Evolutionary conservation across 257 asterid genomes (phyloP).

Genomic region (Scutellaria minor): DNA sequence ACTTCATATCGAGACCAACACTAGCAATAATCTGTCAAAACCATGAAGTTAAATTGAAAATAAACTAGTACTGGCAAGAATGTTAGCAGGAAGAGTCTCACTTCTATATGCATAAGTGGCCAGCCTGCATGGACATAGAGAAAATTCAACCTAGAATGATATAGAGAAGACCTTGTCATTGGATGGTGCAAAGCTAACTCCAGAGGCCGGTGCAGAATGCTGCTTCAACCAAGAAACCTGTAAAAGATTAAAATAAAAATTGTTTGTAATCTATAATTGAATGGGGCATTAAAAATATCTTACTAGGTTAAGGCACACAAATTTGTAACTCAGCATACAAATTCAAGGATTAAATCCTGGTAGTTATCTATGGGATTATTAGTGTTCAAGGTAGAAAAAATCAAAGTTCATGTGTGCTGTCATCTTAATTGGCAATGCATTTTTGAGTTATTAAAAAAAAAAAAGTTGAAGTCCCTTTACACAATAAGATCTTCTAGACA

Average conservation of each 20-base stretch:
- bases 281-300: neutral
- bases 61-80: slow-evolving; percentile 14
- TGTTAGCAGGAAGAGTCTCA: slow-evolving; percentile 20
- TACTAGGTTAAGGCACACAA: neutral
- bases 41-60: neutral
- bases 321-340: neutral
- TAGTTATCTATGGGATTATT: neutral
- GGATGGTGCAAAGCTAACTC: slow-evolving; percentile 86
- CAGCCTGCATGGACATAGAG: neutral
- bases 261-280: slow-evolving; percentile 9
- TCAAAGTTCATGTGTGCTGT: neutral
- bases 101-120: slow-evolving; percentile 14
- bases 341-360: slow-evolving; percentile 21
- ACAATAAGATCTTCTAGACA: neutral
- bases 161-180: slow-evolving; percentile 82
- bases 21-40: slow-evolving; percentile 82
- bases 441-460: neutral
- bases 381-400: neutral
- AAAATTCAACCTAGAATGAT: slow-evolving; percentile 21
- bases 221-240: slow-evolving; percentile 95
- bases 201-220: slow-evolving; percentile 93
- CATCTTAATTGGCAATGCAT: neutral
- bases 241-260: slow-evolving; percentile 1
- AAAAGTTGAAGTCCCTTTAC: neutral
- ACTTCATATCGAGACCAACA: slow-evolving; percentile 95